phyloP scores from a whole-genome alignment of 1,139 yeast species.

The Taphrina confusa region DNA sequence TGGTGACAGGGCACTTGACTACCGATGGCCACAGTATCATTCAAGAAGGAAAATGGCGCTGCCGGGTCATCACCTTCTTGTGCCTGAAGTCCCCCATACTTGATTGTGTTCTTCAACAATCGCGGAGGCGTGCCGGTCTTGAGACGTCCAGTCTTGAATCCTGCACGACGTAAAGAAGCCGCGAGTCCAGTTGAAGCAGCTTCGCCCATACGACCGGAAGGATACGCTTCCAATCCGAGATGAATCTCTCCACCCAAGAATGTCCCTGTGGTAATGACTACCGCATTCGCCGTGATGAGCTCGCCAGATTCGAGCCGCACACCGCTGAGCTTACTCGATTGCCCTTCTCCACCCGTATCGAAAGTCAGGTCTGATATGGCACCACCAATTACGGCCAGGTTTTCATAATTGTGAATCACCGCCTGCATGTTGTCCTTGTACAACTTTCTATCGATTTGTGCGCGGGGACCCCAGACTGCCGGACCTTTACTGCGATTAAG shows the following conservation, averaged over 20 bases:
- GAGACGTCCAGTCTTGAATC: conserved; percentile 81
- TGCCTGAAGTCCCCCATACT: conserved; percentile 59
- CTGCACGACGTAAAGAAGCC: conserved; percentile 69
- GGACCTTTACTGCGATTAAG: conserved; percentile 88
- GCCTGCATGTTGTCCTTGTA: conserved; percentile 80
- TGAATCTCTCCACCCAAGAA: conserved; percentile 93
- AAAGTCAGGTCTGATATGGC: conserved; percentile 84
- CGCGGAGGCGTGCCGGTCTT: conserved; percentile 99
- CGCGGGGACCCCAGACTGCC: conserved; percentile 98
- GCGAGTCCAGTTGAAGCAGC: conserved; percentile 87
- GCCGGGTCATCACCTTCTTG: conserved; percentile 82
- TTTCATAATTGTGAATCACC: conserved; percentile 59
- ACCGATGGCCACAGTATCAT: conserved; percentile 61
- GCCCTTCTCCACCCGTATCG: conserved; percentile 42
- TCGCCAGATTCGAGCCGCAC: conserved; percentile 70
- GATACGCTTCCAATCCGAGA: conserved; percentile 73
- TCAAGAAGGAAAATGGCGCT: conserved; percentile 87
- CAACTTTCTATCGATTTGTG: conserved; percentile 85
- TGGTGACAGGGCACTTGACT: conserved; percentile 69
- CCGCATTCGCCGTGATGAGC: conserved; percentile 60
- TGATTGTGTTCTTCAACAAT: conserved; percentile 67
- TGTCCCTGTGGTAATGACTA: conserved; percentile 94
- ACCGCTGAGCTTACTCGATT: conserved; percentile 58
- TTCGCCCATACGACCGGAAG: conserved; percentile 95
- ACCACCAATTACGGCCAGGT: conserved; percentile 65